A percentile compares a stretch with the other conserved stretches of the same genome.
Conservation (phyloP, 148 eudicot species). For the Camellia granthamiana region DNA sequence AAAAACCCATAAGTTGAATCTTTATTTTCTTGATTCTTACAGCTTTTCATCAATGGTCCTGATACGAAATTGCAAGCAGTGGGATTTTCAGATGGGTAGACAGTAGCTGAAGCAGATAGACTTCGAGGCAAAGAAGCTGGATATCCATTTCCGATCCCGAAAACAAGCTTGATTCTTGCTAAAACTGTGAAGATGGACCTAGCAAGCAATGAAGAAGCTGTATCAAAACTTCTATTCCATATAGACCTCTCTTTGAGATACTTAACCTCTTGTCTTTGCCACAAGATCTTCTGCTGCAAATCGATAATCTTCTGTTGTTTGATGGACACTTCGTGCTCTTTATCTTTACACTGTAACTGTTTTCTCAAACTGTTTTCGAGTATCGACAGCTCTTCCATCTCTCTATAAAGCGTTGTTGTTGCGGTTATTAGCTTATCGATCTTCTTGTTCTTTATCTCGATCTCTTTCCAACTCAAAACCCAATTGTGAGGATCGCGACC, state of each 20-base stretch:
- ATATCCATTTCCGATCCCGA: conserved; percentile 45
- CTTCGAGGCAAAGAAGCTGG: conserved; percentile 55
- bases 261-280: conserved; percentile 74
- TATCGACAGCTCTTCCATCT: conserved; percentile 57
- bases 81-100: conserved; percentile 50
- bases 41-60: conserved; percentile 34
- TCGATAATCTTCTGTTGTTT: conserved; percentile 42
- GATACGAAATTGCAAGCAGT: conserved; percentile 31
- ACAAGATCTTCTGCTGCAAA: conserved; percentile 52
- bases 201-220: conserved; percentile 44
- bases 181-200: conserved; percentile 58
- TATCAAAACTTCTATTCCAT: conserved; percentile 66
- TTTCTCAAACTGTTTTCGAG: conserved; percentile 40
- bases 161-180: conserved; percentile 71
- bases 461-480: conserved; percentile 53
- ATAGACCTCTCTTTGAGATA: conserved; percentile 57
- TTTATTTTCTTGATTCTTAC: conserved; percentile 15
- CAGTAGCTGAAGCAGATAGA: conserved; percentile 71
- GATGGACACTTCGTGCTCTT: not conserved
- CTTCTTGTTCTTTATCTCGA: conserved; percentile 49
- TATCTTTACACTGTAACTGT: not conserved
- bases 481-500: conserved; percentile 61
- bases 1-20: conserved; percentile 39
- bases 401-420: conserved; percentile 56
- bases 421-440: conserved; percentile 46